Evolutionary conservation across 768 basidiomycete species (phyloP).

Genomic region (Xerocomellus intermedius): DNA sequence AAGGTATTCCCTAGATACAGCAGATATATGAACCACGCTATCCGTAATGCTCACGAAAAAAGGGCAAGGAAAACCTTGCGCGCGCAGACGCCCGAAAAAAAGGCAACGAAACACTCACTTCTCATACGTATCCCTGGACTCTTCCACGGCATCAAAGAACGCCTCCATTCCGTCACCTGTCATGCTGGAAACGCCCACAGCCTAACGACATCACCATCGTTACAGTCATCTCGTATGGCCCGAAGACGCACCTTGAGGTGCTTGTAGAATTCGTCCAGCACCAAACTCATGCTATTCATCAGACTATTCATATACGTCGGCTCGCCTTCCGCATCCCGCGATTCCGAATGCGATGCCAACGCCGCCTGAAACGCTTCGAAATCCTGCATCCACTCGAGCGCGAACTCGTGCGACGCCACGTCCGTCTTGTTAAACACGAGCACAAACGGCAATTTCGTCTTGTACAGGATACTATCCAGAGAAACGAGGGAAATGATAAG

Average conservation of each 20-base stretch:
- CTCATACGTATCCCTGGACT: constrained; percentile 84
- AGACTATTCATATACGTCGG: constrained; percentile 97
- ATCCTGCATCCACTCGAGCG: constrained; percentile 97
- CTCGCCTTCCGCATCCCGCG: constrained; percentile 79
- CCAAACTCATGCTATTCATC: constrained; percentile 99
- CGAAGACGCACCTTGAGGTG: constrained; percentile 70
- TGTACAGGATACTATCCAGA: constrained; percentile 81
- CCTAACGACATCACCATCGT: constrained; percentile 41
- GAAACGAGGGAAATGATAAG: background rate
- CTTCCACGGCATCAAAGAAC: constrained; percentile 90
- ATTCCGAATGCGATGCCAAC: constrained; percentile 65
- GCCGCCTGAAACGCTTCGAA: constrained; percentile 95
- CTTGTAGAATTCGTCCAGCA: constrained; percentile 97
- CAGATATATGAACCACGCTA: constrained; percentile 3
- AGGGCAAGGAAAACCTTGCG: background rate
- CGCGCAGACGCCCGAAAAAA: background rate
- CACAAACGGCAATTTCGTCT: constrained; percentile 95
- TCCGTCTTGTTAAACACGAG: constrained; percentile 99
- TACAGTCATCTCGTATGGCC: background rate
- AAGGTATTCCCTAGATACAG: constrained; percentile 73
- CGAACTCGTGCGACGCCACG: constrained; percentile 85
- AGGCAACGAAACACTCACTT: constrained; percentile 49
- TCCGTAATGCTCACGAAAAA: background rate
- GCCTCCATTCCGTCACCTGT: constrained; percentile 93
- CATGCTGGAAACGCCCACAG: constrained; percentile 93